Percentiles rank a stretch among this genome's conserved stretches.
Conservation (phyloP, 2,329 filamentous ascomycete genomes). For the Stachybotrys elegans region DNA sequence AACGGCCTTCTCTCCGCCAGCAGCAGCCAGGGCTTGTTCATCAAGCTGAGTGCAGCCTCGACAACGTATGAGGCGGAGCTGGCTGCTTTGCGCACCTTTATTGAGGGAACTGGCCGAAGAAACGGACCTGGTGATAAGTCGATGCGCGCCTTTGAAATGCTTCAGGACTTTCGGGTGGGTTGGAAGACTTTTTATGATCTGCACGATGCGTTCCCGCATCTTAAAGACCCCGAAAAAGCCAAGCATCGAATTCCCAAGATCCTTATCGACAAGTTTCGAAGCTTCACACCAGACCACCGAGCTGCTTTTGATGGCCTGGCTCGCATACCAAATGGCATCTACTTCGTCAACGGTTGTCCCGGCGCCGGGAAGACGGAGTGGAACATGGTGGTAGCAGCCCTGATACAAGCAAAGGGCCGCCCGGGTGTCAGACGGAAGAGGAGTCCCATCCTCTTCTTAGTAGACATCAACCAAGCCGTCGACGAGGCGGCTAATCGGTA, state of each 20-base stretch:
- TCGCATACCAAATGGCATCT: conserved; percentile 35
- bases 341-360: conserved; percentile 40
- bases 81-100: conserved; percentile 21
- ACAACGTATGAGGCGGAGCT: conserved; percentile 28
- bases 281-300: conserved; percentile 33
- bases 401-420: conserved; percentile 27
- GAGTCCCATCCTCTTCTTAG: conserved; percentile 36
- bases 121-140: conserved; percentile 15
- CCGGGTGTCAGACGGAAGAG: conserved; percentile 13
- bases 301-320: conserved; percentile 27
- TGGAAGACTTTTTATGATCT: conserved; percentile 18
- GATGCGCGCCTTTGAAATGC: conserved; percentile 24
- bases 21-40: conserved; percentile 16
- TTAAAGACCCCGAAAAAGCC: conserved; percentile 19
- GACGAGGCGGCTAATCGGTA: conserved; percentile 40
- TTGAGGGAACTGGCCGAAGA: conserved; percentile 10
- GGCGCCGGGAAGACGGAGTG: conserved; percentile 44
- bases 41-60: conserved; percentile 20
- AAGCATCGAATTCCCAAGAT: conserved; percentile 15
- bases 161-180: conserved; percentile 21
- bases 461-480: conserved; percentile 43
- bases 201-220: conserved; percentile 24
- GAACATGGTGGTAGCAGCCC: conserved; percentile 35
- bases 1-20: conserved; percentile 11
- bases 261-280: conserved; percentile 21